phyloP scores from a whole-genome alignment of 805 yeast genomes.

The Hanseniaspora taiwanica region DNA sequence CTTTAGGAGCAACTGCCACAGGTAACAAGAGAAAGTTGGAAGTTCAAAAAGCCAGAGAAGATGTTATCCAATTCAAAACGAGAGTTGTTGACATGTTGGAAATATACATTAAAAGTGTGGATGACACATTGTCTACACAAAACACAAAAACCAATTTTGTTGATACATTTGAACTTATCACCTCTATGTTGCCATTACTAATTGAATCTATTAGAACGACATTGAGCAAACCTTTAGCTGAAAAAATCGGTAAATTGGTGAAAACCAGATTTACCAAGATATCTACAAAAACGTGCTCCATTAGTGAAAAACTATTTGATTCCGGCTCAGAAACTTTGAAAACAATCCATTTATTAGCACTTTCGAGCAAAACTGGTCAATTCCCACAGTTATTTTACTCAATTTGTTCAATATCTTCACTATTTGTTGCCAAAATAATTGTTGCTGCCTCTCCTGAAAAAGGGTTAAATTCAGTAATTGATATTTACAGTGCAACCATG shows the following conservation, averaged over 20 bases:
- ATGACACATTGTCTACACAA: slow-evolving; percentile 11
- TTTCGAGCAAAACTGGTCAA: slow-evolving; percentile 24
- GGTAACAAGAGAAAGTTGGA: slow-evolving; percentile 63
- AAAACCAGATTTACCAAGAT: slow-evolving; percentile 46
- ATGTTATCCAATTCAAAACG: slow-evolving; percentile 64
- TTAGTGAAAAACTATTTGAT: slow-evolving; percentile 11
- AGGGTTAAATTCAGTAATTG: slow-evolving; percentile 31
- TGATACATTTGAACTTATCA: slow-evolving; percentile 20
- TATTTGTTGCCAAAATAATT: slow-evolving; percentile 48
- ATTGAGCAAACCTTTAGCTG: slow-evolving; percentile 53
- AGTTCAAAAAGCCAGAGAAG: slow-evolving; percentile 66
- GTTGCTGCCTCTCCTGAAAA: slow-evolving; percentile 14
- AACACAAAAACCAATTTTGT: background rate
- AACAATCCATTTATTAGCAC: slow-evolving; percentile 31
- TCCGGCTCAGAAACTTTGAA: slow-evolving; percentile 19
- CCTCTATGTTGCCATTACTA: slow-evolving; percentile 41
- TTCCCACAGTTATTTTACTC: slow-evolving; percentile 33
- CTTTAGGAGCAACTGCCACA: slow-evolving; percentile 37
- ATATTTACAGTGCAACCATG: slow-evolving; percentile 42
- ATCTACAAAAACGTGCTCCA: slow-evolving; percentile 16
- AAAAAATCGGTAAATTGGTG: slow-evolving; percentile 60
- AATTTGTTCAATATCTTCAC: slow-evolving; percentile 37
- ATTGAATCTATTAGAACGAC: slow-evolving; percentile 52
- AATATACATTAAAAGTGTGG: slow-evolving; percentile 37
- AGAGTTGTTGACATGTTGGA: slow-evolving; percentile 71